phyloP scores from a whole-genome alignment of 768 basidiomycete species.

The Galerina marginata region DNA sequence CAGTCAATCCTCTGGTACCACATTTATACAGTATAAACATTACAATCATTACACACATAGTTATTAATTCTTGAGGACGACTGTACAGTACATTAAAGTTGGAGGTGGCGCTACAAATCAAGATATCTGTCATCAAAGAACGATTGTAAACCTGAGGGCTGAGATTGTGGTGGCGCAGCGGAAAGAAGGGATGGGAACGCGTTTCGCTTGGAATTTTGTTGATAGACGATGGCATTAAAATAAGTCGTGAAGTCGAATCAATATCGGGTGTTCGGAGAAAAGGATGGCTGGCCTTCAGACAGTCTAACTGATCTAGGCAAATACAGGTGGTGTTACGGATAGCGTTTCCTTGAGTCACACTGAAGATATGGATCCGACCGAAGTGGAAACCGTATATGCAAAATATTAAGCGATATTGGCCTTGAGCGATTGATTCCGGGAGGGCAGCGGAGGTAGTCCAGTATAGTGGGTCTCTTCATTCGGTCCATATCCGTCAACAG shows the following conservation, averaged over 20 bases:
- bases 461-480: not conserved
- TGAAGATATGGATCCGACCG: too few species aligned
- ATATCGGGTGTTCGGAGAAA: too few species aligned
- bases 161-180: not conserved
- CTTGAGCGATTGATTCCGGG: not conserved
- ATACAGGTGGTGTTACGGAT: too few species aligned
- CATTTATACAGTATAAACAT: conserved; percentile 18
- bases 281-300: too few species aligned
- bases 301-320: too few species aligned
- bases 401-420: not conserved
- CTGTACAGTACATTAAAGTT: conserved; percentile 18
- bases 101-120: conserved; percentile 29
- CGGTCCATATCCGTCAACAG: not conserved
- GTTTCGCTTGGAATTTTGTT: not conserved
- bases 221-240: too few species aligned
- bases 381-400: too few species aligned
- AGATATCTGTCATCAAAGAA: conserved; percentile 17
- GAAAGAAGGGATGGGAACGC: not conserved
- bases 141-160: not conserved
- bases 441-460: not conserved
- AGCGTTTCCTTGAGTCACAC: too few species aligned
- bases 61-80: not conserved
- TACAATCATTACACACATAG: conserved; percentile 6
- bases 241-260: too few species aligned
- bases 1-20: conserved; percentile 4